Evolutionary conservation across 495 filamentous ascomycete species (phyloP), one percentile per base, ranked within the genome.

Genomic region (Evansstolkia leycettana): DNA sequence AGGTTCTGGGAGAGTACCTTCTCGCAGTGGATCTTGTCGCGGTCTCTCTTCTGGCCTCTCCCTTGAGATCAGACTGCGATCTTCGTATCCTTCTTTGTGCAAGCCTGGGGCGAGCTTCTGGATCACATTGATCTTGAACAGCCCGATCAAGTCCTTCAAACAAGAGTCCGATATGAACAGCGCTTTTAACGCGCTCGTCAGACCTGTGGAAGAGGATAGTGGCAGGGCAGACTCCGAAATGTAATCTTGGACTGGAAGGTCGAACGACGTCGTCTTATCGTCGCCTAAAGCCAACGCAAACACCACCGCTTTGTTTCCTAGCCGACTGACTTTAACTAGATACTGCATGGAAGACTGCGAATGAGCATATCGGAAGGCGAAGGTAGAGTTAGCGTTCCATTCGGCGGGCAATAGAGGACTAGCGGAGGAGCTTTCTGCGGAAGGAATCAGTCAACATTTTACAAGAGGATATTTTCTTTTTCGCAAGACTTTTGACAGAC

Each of bases 351-450:
- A 75, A 0, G 86, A 92, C 53, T 95, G 84, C n/a, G 73, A 59
- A 48, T 94, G 92, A 2, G 78, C 72, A 62, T 96, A 98, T 35
- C 89, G 76, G 57, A 98, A 92, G 32, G 79, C 70, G 56, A 80
- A 81, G 26, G 69, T 59, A 8, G 70, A 72, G 40, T 69, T 70
- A 24, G 70, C 59, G 55, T 93, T 93, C 87, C 87, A 94, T 64
- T 76, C 67, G 12, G 67, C 14, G 2, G 83, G 82, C 7, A 98
- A 72, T n/a, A 77, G 67, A 31, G 57, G 43, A 31, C 54, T 45
- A 26, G 73, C 65, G 41, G 71, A 67, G 3, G 58, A 50, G 29
- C 57, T 47, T 50, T 73, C 73, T 78, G 41, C 2, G 17, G 28
- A 30, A 28, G 31, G 26, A n/a, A n/a, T 46, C 40, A 37, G 26